Evolutionary conservation across 2,329 filamentous ascomycete genomes (phyloP).

Genomic region (Colletotrichum destructivum): DNA sequence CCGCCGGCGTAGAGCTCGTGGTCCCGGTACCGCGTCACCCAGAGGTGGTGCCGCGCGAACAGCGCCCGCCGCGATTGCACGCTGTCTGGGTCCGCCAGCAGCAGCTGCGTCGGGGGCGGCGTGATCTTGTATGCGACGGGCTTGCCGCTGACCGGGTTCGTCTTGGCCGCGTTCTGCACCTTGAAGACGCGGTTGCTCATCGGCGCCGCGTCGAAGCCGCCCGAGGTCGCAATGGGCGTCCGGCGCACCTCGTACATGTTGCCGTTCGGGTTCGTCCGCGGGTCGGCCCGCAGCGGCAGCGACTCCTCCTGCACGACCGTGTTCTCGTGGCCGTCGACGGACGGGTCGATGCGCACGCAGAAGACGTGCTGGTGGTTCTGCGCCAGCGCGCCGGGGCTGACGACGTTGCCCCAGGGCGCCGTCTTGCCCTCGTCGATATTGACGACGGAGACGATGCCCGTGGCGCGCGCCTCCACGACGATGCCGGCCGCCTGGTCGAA

Average conservation of each 20-base stretch:
- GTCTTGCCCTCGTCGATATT: conserved; percentile 64
- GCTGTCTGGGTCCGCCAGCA: conserved; percentile 47
- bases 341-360: conserved; percentile 67
- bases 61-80: conserved; percentile 46
- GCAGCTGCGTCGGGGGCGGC: conserved; percentile 54
- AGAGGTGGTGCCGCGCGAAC: conserved; percentile 49
- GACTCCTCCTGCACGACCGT: conserved; percentile 70
- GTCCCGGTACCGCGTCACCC: conserved; percentile 49
- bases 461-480: conserved; percentile 43
- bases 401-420: conserved; percentile 63
- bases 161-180: conserved; percentile 38
- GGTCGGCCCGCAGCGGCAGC: conserved; percentile 63
- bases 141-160: conserved; percentile 53
- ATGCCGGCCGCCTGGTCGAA: conserved; percentile 65
- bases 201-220: conserved; percentile 60
- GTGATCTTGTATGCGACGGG: conserved; percentile 56
- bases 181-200: conserved; percentile 53
- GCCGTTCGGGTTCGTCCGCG: conserved; percentile 64
- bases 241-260: conserved; percentile 60
- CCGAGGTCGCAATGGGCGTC: conserved; percentile 58
- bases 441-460: conserved; percentile 61
- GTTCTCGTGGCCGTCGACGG: conserved; percentile 68
- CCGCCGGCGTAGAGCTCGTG: conserved; percentile 51
- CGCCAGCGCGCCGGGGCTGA: conserved; percentile 67
- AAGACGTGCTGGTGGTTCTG: conserved; percentile 74